phyloP scores from a whole-genome alignment of 2,329 filamentous ascomycete species.

The Alternaria consortialis region DNA sequence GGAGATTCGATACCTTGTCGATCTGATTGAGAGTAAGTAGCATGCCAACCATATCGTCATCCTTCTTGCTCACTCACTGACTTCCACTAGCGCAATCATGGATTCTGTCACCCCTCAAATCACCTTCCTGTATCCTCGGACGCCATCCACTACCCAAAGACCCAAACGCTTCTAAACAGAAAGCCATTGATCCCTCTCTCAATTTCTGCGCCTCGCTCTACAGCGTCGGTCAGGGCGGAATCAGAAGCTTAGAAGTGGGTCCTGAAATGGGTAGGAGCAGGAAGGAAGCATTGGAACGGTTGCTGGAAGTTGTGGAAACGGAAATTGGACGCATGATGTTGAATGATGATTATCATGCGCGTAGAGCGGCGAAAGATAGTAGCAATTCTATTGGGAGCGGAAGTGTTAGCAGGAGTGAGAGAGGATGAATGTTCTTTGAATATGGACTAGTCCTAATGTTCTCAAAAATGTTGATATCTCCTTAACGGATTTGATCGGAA shows the following conservation, averaged over 20 bases:
- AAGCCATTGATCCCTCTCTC: not conserved
- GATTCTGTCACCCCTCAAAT: constrained; percentile 22
- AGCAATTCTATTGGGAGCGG: not conserved
- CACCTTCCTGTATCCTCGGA: constrained; percentile 23
- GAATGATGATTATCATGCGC: constrained; percentile 3
- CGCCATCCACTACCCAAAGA: constrained; percentile 18
- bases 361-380: constrained; percentile 3
- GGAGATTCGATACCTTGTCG: constrained; percentile 21
- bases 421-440: not conserved
- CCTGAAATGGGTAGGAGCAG: constrained; percentile 24
- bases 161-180: not conserved
- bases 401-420: constrained; percentile 1
- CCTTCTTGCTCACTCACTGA: not conserved
- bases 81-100: constrained; percentile 14
- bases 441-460: too few relatives aligned
- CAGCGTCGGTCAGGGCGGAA: constrained; percentile 19
- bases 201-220: constrained; percentile 28
- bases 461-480: too few relatives aligned
- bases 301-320: constrained; percentile 23
- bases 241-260: constrained; percentile 24
- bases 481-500: too few relatives aligned
- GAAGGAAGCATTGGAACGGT: constrained; percentile 20
- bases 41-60: not conserved
- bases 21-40: constrained; percentile 28
- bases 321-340: constrained; percentile 19